phyloP scores from a whole-genome alignment of 140 eudicot genomes.

The Anethum foeniculum region DNA sequence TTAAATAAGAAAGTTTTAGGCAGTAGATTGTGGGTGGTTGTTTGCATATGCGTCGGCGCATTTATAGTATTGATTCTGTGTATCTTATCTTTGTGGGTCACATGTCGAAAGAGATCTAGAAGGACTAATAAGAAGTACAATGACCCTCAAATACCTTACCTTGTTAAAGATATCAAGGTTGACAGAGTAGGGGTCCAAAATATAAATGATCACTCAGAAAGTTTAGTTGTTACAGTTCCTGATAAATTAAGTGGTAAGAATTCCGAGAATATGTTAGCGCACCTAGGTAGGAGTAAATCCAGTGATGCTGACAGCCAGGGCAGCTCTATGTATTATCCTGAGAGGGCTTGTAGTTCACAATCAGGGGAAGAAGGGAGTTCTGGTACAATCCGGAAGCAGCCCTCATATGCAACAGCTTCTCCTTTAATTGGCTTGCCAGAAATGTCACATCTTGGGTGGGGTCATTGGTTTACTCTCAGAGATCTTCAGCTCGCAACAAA shows the following conservation, averaged over 20 bases:
- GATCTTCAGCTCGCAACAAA: constrained; percentile 74
- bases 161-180: constrained; percentile 65
- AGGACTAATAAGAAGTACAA: constrained; percentile 42
- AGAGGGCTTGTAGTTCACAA: constrained; percentile 51
- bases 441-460: constrained; percentile 92
- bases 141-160: constrained; percentile 56
- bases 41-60: constrained; percentile 65
- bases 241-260: constrained; percentile 51
- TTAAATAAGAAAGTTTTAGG: constrained; percentile 48
- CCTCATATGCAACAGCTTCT: constrained; percentile 51
- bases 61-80: constrained; percentile 58
- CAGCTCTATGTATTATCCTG: constrained; percentile 58
- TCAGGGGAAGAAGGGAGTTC: constrained; percentile 93
- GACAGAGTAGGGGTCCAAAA: constrained; percentile 53
- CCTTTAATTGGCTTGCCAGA: constrained; percentile 83
- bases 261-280: constrained; percentile 60
- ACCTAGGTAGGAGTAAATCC: constrained; percentile 67
- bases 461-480: constrained; percentile 91
- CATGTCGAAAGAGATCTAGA: constrained; percentile 48
- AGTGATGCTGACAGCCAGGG: constrained; percentile 77
- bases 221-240: constrained; percentile 17
- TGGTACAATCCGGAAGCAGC: constrained; percentile 47
- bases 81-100: constrained; percentile 65
- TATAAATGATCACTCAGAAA: constrained; percentile 36
- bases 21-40: constrained; percentile 63